Base-by-base conservation (phyloP, 164 flowering plant genomes). In the Platanus orientalis region DNA sequence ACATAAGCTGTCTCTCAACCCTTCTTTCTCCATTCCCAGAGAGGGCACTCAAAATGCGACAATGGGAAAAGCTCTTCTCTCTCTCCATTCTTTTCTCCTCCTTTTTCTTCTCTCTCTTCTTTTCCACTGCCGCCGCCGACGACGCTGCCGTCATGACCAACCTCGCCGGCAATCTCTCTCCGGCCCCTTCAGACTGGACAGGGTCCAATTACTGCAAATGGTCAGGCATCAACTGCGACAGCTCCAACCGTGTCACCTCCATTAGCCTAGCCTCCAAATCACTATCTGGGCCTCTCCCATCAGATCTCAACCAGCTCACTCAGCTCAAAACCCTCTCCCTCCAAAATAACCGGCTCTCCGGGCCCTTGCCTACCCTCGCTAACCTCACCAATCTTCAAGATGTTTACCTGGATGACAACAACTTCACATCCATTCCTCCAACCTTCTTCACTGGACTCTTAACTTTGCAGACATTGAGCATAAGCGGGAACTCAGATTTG, bases 151-250 rank as follows among this genome's bases (percentile, higher is more conserved):
- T 74, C 54, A 53, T 77, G 71, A 6, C 55, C 14, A 71, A 70
- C 26, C 74, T 78, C 2, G 53, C 74, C 29, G 25, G 7, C 0
- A 36, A 68, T 34, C 58, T 78, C 19, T 17, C 56, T 9, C 54
- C 72, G 1, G 11, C 65, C 23, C 78, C 83, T 0, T 17, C 63
- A 5, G 71, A 67, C 36, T 78, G 84, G 80, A 32, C 64, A 3
- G 65, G 64, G 5, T 6, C 66, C 7, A 59, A 71, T 57, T 74
- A 71, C 7, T 80, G 84, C 64, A 63, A 66, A 55, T 80, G 84
- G 81, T 1, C 61, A 9, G 74, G 72, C 34, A 60, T 78, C 1
- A 47, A 7, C 23, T 81, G 83, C 58, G 70, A 66, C 21, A 21
- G 55, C 19, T 25, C 68, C n/a, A 63, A 51, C 19, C 59, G 63